Conservation (phyloP, 495 filamentous ascomycete species). For the Stereocaulon alpinum region DNA sequence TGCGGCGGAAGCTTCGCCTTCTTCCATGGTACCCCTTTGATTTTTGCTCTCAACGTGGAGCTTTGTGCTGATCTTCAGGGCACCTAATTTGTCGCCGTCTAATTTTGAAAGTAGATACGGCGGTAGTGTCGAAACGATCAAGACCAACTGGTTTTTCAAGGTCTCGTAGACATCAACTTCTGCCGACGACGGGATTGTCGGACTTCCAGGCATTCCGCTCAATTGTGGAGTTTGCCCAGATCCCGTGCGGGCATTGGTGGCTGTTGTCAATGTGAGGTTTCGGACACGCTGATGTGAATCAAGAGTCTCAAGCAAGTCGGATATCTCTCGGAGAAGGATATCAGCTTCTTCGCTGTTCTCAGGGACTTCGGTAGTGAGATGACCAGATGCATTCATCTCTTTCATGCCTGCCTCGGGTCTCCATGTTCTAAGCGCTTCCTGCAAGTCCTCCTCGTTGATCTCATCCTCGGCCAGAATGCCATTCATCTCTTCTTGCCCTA, state of each 20-base stretch:
- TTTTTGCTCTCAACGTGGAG: slow-evolving; percentile 60
- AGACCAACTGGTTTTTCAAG: slow-evolving; percentile 58
- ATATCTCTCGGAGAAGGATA: slow-evolving; percentile 67
- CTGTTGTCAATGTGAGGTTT: slow-evolving; percentile 45
- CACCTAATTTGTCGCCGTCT: slow-evolving; percentile 70
- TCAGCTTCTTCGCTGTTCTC: slow-evolving; percentile 49
- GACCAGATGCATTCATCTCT: slow-evolving; percentile 35
- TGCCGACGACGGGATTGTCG: slow-evolving; percentile 45
- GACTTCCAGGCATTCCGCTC: slow-evolving; percentile 34
- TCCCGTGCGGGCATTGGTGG: slow-evolving; percentile 30
- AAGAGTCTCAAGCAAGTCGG: slow-evolving; percentile 73
- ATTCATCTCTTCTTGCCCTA: slow-evolving; percentile 23
- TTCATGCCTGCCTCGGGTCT: slow-evolving; percentile 33
- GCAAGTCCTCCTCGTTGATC: slow-evolving; percentile 37
- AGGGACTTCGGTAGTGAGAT: slow-evolving; percentile 35
- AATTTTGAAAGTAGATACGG: slow-evolving; percentile 81
- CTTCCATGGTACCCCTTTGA: slow-evolving; percentile 75
- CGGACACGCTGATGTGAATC: slow-evolving; percentile 80
- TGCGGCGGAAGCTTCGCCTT: slow-evolving; percentile 53
- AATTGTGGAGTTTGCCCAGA: slow-evolving; percentile 35
- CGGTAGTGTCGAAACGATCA: slow-evolving; percentile 65
- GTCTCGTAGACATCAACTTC: slow-evolving; percentile 67
- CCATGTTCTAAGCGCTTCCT: slow-evolving; percentile 42
- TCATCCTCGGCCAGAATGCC: slow-evolving; percentile 22
- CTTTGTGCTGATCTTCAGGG: slow-evolving; percentile 74